A percentile compares a stretch with the other conserved stretches of the same genome.
Evolutionary conservation across 2,329 filamentous ascomycete genomes (phyloP).

Genomic region (Dactylellina sp.): DNA sequence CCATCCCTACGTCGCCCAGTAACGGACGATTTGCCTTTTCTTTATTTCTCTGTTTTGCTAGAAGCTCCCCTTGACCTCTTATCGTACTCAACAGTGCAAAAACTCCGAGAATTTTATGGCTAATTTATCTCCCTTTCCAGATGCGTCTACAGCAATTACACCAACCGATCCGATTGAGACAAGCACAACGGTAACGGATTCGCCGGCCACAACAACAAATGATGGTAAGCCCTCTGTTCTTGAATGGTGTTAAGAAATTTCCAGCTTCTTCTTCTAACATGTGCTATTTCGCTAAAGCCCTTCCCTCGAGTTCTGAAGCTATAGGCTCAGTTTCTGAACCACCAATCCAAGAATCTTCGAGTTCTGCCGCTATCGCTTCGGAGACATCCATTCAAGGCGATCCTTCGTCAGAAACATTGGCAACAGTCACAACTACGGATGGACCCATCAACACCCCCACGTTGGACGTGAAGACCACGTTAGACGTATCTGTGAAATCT

Average conservation of each 20-base stretch:
- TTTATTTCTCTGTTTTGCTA: background rate
- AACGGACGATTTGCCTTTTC: conserved; percentile 13
- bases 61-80: background rate
- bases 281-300: conserved; percentile 16
- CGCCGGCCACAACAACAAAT: conserved; percentile 1
- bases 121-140: conserved; percentile 10
- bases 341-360: conserved; percentile 16
- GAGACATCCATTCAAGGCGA: conserved; percentile 7
- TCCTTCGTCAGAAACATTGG: conserved; percentile 10
- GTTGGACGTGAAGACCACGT: conserved; percentile 29
- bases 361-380: background rate
- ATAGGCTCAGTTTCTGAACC: conserved; percentile 1
- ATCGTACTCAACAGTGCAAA: background rate
- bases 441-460: conserved; percentile 9
- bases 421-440: background rate
- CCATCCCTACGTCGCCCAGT: background rate
- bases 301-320: conserved; percentile 5
- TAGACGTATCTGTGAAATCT: conserved; percentile 39
- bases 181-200: conserved; percentile 6
- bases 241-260: conserved; percentile 19
- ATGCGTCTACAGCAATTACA: background rate
- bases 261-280: conserved; percentile 31
- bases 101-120: conserved; percentile 4
- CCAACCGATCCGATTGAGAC: background rate
- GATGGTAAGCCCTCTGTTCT: conserved; percentile 42